Conservation (phyloP, 345 rosid species). For the Bruguiera parviflora region DNA sequence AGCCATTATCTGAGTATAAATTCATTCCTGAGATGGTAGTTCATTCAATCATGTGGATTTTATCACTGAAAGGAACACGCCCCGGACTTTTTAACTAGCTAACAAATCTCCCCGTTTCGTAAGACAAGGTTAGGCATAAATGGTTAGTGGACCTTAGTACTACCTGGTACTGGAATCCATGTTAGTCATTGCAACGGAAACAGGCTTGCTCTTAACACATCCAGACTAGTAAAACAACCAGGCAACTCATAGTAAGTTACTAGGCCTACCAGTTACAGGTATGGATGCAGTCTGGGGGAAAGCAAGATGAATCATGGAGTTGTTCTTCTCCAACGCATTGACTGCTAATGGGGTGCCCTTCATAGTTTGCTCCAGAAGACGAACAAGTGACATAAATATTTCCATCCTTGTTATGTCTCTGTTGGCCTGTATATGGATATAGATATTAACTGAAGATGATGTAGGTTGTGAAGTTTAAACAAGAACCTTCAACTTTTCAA, state of each 20-base stretch:
- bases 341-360: constrained; percentile 41
- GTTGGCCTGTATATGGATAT: constrained; percentile 53
- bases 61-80: background rate
- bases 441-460: background rate
- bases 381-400: constrained; percentile 82
- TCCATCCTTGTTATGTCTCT: constrained; percentile 92
- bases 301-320: constrained; percentile 41
- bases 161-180: constrained; percentile 36
- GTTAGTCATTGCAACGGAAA: constrained; percentile 57
- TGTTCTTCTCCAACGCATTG: constrained; percentile 46
- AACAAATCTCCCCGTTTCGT: constrained; percentile 12
- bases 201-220: constrained; percentile 54
- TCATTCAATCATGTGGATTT: constrained; percentile 12
- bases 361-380: constrained; percentile 68
- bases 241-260: constrained; percentile 41
- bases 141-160: constrained; percentile 27
- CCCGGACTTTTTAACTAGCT: constrained; percentile 13
- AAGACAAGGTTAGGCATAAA: constrained; percentile 12
- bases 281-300: constrained; percentile 43
- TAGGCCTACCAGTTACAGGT: constrained; percentile 49
- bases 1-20: too few relatives aligned
- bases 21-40: background rate
- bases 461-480: background rate
- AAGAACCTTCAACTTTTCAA: too few relatives aligned
- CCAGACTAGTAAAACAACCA: constrained; percentile 18